Evolutionary conservation across 371 early-diverging fungal genomes (phyloP), one percentile per base, ranked within the genome.

Genomic region (Catenaria anguillulae): DNA sequence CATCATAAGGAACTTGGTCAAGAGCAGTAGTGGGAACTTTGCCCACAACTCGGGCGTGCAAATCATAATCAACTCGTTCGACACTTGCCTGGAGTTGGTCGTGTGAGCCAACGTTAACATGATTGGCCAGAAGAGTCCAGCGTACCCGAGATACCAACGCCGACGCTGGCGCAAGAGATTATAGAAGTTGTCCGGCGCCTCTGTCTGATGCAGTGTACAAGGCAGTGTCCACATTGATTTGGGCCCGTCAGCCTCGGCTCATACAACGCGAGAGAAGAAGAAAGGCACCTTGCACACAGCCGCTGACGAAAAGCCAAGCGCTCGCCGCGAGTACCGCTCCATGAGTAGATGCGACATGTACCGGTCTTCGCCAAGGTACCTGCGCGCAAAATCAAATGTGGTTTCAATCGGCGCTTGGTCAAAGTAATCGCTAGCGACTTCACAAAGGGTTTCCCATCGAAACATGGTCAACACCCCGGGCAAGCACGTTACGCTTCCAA

Each of bases 381-480:
- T 21, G 72, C 65, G 62, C 64, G 31, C 26, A 17, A 54, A 54
- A 12, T 54, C 54, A 15, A 54, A 54, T 4, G 54, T 54, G 6
- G 54, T 63, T 2, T 64, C 64, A 17, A 66, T 66, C 33, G 62
- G 59, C 19, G 65, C 62, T 33, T 68, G 64, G 26, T 64, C 62
- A 42, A 74, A 74, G 65, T 74, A 74, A 23, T 64, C 60, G 37
- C 63, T 60, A 34, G 68, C 71, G 23, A 65, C 64, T 24, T 55
- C 50, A 0, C 60, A 48, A 33, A 74, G 67, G 3, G 62, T 63
- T 23, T 58, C 54, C 40, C 64, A 68, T 8, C 69, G 56, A 60
- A 74, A 60, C 52, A 72, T 69, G 23, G 75, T 74, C 59, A 73
- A 48, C 17, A 72, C 73, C n/a, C 75, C 75, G 45, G 75, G 75